phyloP scores from a whole-genome alignment of 208 protist species.

The Acanthamoeba sp. region DNA sequence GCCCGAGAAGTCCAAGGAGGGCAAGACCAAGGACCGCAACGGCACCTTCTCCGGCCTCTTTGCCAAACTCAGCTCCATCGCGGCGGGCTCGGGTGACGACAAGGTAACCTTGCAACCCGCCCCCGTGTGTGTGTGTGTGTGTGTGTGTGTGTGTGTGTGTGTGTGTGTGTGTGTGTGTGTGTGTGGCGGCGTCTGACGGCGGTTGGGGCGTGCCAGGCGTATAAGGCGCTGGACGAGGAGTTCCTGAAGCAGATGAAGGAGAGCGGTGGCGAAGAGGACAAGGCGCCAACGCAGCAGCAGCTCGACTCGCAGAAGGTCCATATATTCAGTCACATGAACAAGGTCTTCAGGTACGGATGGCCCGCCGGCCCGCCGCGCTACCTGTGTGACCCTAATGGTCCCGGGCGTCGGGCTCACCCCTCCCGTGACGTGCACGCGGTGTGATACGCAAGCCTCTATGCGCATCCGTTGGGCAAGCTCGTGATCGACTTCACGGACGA shows the following conservation, averaged over 20 bases:
- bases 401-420: too few species aligned
- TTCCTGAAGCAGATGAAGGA: slow-evolving; percentile 11
- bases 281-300: slow-evolving; percentile 6
- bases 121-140: neutral
- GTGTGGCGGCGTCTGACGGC: too few species aligned
- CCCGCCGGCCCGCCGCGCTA: too few species aligned
- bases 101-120: too few species aligned
- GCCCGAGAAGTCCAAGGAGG: neutral
- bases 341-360: neutral
- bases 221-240: slow-evolving; percentile 5
- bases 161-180: neutral
- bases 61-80: slow-evolving; percentile 42
- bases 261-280: neutral
- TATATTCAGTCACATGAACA: slow-evolving; percentile 56
- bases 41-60: slow-evolving; percentile 14
- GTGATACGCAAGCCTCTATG: slow-evolving; percentile 42
- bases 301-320: slow-evolving; percentile 11
- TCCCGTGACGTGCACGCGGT: too few species aligned
- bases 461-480: slow-evolving; percentile 19
- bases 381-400: too few species aligned
- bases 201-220: too few species aligned
- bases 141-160: neutral
- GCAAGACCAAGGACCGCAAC: neutral
- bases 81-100: slow-evolving; percentile 5
- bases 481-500: slow-evolving; percentile 27